Percentiles rank a stretch among this genome's conserved stretches.
phyloP scores from a whole-genome alignment of 2,329 filamentous ascomycete genomes.

The Macrophomina phaseolina region DNA sequence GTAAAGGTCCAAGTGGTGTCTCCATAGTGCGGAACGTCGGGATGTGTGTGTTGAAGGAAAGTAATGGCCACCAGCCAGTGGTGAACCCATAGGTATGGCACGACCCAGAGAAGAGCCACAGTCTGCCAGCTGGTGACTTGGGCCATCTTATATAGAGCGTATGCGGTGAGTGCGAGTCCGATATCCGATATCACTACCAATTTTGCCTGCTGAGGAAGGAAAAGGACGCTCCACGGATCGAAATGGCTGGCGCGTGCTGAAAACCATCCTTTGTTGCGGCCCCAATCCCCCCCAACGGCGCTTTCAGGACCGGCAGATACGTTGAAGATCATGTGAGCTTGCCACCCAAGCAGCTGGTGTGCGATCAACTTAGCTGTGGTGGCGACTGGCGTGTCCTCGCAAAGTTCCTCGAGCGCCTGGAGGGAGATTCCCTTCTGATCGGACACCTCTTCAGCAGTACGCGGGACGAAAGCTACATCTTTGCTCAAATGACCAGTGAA shows the following conservation, averaged over 20 bases:
- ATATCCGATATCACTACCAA: slow-evolving; percentile 66
- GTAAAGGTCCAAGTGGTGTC: slow-evolving; percentile 67
- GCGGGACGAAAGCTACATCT: slow-evolving; percentile 55
- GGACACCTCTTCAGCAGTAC: slow-evolving; percentile 22
- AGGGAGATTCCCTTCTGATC: slow-evolving; percentile 28
- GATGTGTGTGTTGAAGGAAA: slow-evolving; percentile 76
- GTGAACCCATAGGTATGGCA: slow-evolving; percentile 73
- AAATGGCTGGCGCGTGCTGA: slow-evolving; percentile 55
- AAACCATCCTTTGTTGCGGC: slow-evolving; percentile 4
- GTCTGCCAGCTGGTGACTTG: slow-evolving; percentile 57
- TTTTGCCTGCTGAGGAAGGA: slow-evolving; percentile 61
- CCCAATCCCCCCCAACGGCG: neutral
- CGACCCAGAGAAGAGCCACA: slow-evolving; percentile 63
- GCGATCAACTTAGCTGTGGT: slow-evolving; percentile 60
- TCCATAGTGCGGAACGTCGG: slow-evolving; percentile 63
- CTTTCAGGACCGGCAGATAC: slow-evolving; percentile 27
- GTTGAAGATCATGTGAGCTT: slow-evolving; percentile 68
- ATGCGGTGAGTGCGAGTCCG: slow-evolving; percentile 60
- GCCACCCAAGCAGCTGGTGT: slow-evolving; percentile 71
- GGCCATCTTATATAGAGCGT: slow-evolving; percentile 58
- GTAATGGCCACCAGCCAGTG: slow-evolving; percentile 78
- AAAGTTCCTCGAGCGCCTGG: slow-evolving; percentile 42
- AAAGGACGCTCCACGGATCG: slow-evolving; percentile 66
- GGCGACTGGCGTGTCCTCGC: slow-evolving; percentile 68
- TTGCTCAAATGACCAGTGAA: slow-evolving; percentile 71